These are phyloP conservation scores for Noccaea caerulescens DNA, from an alignment of 345 rosid species.

Conservation along the genomic window DNA sequence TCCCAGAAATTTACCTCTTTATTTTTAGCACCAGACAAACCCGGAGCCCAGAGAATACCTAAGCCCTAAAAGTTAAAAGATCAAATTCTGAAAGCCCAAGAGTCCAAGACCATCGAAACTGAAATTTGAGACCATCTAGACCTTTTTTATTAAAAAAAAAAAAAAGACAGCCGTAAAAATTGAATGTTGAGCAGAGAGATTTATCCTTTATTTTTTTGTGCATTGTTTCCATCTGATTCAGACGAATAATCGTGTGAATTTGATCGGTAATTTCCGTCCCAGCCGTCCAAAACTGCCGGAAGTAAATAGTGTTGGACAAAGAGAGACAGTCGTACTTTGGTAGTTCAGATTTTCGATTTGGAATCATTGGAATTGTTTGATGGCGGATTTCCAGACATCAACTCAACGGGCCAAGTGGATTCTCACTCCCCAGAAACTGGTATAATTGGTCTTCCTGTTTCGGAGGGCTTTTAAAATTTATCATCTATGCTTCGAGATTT, in stretches of 20 bases:
- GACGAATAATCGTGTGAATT: background rate
- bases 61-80: background rate
- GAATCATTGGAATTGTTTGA: slow-evolving; percentile 28
- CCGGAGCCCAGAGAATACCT: background rate
- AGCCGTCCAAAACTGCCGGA: background rate
- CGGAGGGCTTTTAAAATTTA: background rate
- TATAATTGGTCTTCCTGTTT: slow-evolving; percentile 29
- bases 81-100: background rate
- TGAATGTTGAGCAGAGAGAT: slow-evolving; percentile 5
- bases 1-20: no score
- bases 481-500: slow-evolving; percentile 12
- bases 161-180: background rate
- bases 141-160: no score
- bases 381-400: slow-evolving; percentile 94
- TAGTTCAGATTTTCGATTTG: background rate
- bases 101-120: background rate
- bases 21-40: no score
- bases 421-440: slow-evolving; percentile 78
- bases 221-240: background rate
- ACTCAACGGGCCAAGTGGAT: slow-evolving; percentile 93
- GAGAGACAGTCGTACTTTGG: background rate
- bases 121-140: no score
- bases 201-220: background rate
- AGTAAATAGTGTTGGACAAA: background rate
- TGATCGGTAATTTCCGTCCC: background rate